Conservation (phyloP, 345 rosid genomes). For the Populus ilicifolia region DNA sequence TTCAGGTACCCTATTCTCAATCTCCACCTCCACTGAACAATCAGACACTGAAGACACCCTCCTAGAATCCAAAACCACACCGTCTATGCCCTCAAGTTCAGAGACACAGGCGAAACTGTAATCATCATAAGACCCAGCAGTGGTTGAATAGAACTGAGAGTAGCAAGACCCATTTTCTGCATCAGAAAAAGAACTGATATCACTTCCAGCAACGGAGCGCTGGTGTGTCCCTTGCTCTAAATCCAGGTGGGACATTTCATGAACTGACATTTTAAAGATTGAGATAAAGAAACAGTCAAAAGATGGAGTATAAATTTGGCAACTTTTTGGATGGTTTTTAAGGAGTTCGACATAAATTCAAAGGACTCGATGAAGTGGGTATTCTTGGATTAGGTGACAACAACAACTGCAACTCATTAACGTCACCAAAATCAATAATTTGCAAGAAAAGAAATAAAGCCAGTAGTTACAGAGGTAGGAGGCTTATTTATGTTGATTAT, state of each 20-base stretch:
- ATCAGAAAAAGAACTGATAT: slow-evolving; percentile 64
- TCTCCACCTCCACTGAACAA: slow-evolving; percentile 56
- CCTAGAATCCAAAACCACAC: slow-evolving; percentile 35
- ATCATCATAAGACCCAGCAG: slow-evolving; percentile 72
- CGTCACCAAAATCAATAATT: slow-evolving; percentile 2
- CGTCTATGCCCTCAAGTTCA: slow-evolving; percentile 30
- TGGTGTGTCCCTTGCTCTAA: slow-evolving; percentile 56
- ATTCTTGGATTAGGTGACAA: slow-evolving; percentile 34
- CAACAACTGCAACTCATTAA: slow-evolving; percentile 33
- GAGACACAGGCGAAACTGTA: slow-evolving; percentile 44
- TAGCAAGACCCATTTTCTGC: slow-evolving; percentile 64
- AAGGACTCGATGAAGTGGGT: slow-evolving; percentile 29
- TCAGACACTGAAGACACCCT: slow-evolving; percentile 59
- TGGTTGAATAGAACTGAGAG: slow-evolving; percentile 82
- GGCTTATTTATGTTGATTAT: neutral
- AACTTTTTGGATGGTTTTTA: slow-evolving; percentile 9
- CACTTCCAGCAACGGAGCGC: slow-evolving; percentile 33
- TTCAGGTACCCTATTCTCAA: slow-evolving; percentile 36
- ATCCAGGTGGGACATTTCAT: slow-evolving; percentile 49
- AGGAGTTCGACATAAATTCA: slow-evolving; percentile 1
- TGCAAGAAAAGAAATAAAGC: neutral
- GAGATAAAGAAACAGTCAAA: neutral
- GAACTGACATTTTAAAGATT: slow-evolving; percentile 19
- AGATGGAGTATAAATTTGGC: neutral
- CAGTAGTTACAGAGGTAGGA: neutral